Conservation (phyloP, 1,284 basidiomycete genomes). For the Microbotryum silenes-acaulis region DNA sequence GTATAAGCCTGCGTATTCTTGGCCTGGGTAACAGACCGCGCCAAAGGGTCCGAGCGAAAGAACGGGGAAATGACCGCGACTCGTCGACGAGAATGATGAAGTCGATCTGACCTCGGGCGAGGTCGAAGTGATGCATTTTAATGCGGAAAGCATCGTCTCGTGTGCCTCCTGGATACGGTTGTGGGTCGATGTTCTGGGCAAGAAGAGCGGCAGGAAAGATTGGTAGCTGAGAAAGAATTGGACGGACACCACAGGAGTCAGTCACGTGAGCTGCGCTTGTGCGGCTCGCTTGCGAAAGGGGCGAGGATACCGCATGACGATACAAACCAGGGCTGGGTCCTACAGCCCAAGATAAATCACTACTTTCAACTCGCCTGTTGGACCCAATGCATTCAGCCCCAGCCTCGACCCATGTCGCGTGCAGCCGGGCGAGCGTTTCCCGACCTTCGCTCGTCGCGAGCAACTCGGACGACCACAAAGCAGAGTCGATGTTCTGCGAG, state of each 20-base stretch:
- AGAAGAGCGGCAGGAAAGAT: conserved; percentile 25
- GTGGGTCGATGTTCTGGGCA: conserved; percentile 1
- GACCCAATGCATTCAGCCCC: conserved; percentile 52
- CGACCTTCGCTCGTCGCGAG: conserved; percentile 46
- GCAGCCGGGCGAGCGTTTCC: conserved; percentile 52
- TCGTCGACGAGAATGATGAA: not conserved
- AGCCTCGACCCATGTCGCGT: conserved; percentile 67
- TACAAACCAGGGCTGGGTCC: not conserved
- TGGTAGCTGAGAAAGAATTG: conserved; percentile 13
- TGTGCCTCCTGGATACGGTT: not conserved
- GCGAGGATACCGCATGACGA: not conserved
- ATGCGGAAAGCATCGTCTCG: conserved; percentile 16
- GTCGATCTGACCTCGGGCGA: not conserved
- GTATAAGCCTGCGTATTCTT: conserved; percentile 34
- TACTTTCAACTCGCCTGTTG: conserved; percentile 18
- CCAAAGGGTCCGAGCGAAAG: conserved; percentile 34
- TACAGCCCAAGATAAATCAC: not conserved
- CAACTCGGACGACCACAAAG: conserved; percentile 23
- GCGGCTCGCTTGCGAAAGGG: no score
- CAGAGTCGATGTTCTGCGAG: conserved; percentile 17
- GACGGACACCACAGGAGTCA: no score
- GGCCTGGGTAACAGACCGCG: conserved; percentile 27
- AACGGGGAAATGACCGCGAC: not conserved
- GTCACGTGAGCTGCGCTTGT: no score
- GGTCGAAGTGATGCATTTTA: conserved; percentile 10